Evolutionary conservation across 495 filamentous ascomycete genomes (phyloP).

Genomic region (Astrothelium subdiscretum): DNA sequence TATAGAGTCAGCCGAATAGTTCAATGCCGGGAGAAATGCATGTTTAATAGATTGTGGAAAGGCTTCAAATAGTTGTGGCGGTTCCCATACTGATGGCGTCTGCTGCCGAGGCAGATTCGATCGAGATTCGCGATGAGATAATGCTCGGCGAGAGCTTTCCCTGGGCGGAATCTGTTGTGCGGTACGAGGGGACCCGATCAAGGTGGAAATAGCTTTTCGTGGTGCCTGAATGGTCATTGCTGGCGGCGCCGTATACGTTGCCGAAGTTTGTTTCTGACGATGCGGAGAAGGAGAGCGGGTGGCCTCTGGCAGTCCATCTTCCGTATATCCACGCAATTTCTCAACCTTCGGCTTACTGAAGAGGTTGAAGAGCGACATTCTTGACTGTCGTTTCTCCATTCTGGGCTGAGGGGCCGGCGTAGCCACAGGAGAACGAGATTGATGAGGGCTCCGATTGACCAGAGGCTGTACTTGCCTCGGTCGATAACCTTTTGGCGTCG

Average conservation of each 20-base stretch:
- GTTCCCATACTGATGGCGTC: conserved; percentile 44
- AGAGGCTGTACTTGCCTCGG: conserved; percentile 10
- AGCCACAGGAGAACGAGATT: not conserved
- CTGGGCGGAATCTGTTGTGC: not conserved
- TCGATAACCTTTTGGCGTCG: conserved; percentile 13
- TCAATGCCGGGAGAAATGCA: conserved; percentile 38
- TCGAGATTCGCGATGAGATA: not conserved
- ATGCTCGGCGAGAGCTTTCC: not conserved
- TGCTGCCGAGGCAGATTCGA: not conserved
- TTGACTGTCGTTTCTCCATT: conserved; percentile 20
- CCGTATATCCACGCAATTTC: conserved; percentile 24
- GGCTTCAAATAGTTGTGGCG: conserved; percentile 81
- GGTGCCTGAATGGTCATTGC: not conserved
- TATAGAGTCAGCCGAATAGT: conserved; percentile 46
- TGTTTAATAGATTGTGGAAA: conserved; percentile 70
- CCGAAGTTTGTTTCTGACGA: not conserved
- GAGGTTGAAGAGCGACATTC: conserved; percentile 31
- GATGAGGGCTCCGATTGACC: conserved; percentile 8
- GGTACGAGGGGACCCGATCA: not conserved
- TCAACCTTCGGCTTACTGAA: conserved; percentile 35
- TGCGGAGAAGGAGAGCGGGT: conserved; percentile 4
- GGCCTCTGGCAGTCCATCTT: conserved; percentile 21
- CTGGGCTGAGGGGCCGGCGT: conserved; percentile 6
- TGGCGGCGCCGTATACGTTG: not conserved
- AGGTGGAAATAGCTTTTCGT: not conserved